phyloP scores from a whole-genome alignment of 2,329 filamentous ascomycete species.

The Xylariaceae sp. region DNA sequence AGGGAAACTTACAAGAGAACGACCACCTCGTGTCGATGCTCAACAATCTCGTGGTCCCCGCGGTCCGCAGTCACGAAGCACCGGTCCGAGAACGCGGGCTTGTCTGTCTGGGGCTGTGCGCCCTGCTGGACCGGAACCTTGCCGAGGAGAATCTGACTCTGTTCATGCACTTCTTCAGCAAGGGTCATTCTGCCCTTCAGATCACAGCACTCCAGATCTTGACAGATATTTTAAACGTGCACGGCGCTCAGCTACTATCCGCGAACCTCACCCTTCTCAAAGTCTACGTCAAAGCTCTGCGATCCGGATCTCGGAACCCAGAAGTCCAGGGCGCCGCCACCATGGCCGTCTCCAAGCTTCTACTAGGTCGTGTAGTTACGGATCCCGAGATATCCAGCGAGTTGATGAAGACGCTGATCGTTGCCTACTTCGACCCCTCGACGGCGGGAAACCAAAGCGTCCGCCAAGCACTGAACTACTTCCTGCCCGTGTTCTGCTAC shows the following conservation, averaged over 20 bases:
- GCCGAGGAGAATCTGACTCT: constrained; percentile 88
- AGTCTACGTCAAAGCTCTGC: constrained; percentile 78
- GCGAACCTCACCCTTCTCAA: constrained; percentile 69
- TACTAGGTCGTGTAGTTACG: constrained; percentile 74
- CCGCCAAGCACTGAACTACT: constrained; percentile 84
- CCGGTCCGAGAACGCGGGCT: constrained; percentile 88
- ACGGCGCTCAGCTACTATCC: constrained; percentile 72
- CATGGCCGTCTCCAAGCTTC: constrained; percentile 76
- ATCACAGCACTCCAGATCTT: constrained; percentile 88
- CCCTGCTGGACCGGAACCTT: constrained; percentile 83
- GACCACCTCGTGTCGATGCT: constrained; percentile 94
- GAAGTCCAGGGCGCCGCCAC: constrained; percentile 79
- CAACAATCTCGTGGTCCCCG: constrained; percentile 93
- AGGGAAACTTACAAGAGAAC: constrained; percentile 82
- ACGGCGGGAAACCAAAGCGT: constrained; percentile 76
- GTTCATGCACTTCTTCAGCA: constrained; percentile 94
- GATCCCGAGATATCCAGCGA: constrained; percentile 63
- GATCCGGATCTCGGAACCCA: constrained; percentile 62
- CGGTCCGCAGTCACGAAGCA: constrained; percentile 87
- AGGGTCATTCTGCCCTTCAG: constrained; percentile 85
- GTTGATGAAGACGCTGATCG: constrained; percentile 77
- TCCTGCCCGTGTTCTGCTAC: constrained; percentile 91
- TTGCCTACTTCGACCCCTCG: constrained; percentile 85
- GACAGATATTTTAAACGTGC: constrained; percentile 86
- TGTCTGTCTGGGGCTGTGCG: constrained; percentile 84